Base-by-base conservation (phyloP, 2,329 filamentous ascomycete species). In the Talaromyces amestolkiae region DNA sequence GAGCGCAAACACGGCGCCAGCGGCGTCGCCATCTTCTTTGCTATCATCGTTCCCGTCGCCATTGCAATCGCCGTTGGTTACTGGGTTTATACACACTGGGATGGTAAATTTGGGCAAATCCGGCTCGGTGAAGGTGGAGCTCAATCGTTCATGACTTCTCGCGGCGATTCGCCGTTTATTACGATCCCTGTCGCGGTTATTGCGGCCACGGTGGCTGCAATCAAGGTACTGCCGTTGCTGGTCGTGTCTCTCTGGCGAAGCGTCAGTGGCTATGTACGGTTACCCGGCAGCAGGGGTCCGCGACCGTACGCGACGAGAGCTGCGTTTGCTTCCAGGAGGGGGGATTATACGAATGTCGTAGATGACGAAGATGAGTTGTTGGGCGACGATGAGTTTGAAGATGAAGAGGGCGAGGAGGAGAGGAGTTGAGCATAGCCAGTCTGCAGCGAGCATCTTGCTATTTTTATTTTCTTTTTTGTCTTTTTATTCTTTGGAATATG, bases 311-410 rank as follows among this genome's bases (percentile, higher is more conserved):
- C 93, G 17, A 96, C 91, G 59, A 84, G 96, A 66, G 91, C 91
- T 73, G 94, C 91, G 67, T 99, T 99, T 79, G 91, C 93, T 5
- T 86, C 93, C 65, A 90, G 92, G 1, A 86, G 91, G 64, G 89
- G 91, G n/a, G 92, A 97, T 77, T 98, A 98, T 77, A 87, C 89
- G 17, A 85, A 90, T 72, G 92, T 97, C 61, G 93, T 96, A 72
- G 91, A 95, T 60, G 95, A 98, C 75, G 95, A 98, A 76, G 94
- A 94, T 58, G 94, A 98, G 81, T 81, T 99, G 70, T 80, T 99
- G 41, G 95, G 95, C 1, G 72, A 72, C 0, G 94, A 97, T 70
- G 93, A 96, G 66, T 93, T 92, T 70, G 94, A 97, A 69, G 93
- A 91, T 70, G 94, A 97, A 69, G 93, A 97, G 74, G 94, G 97